Percentiles rank a stretch among this genome's conserved stretches.
These are phyloP conservation scores for Phyllosticta ampelicida DNA, from an alignment of 2,329 filamentous ascomycete genomes.

Conservation along the genomic window DNA sequence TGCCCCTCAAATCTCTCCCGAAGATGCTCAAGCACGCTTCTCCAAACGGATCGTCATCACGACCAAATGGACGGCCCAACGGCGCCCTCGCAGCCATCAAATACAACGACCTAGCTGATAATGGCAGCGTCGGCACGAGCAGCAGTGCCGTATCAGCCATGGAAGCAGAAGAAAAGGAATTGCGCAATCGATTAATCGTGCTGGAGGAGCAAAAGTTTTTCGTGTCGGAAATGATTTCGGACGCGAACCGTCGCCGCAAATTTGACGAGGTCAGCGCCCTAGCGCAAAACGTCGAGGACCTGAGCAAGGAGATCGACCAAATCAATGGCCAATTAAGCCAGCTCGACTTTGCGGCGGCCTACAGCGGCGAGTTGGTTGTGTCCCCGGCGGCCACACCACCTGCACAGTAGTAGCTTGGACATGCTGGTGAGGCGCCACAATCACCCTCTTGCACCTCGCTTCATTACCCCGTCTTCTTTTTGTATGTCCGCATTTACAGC, in stretches of 20 bases:
- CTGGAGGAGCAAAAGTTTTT: conserved; percentile 87
- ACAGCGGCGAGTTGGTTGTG: conserved; percentile 24
- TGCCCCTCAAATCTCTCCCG: conserved; percentile 55
- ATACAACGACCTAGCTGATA: conserved; percentile 42
- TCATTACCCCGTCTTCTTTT: background rate
- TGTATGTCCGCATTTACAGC: background rate
- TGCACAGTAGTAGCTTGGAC: background rate
- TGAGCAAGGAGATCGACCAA: conserved; percentile 65
- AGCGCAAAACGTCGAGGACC: conserved; percentile 68
- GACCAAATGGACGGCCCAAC: conserved; percentile 23
- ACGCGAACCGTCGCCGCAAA: conserved; percentile 62
- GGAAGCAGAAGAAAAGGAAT: conserved; percentile 72
- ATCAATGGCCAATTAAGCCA: conserved; percentile 54
- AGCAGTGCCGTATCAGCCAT: conserved; percentile 53
- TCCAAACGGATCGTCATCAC: conserved; percentile 31
- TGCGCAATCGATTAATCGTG: conserved; percentile 70
- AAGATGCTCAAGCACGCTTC: conserved; percentile 45
- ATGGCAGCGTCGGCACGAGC: conserved; percentile 42
- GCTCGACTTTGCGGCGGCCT: conserved; percentile 51
- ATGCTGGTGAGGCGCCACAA: background rate
- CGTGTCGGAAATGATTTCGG: conserved; percentile 73
- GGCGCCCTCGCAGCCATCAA: conserved; percentile 46
- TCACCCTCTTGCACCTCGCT: background rate
- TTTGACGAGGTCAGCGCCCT: conserved; percentile 82
- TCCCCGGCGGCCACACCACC: conserved; percentile 6